Base-by-base conservation (phyloP, 2,329 filamentous ascomycete species). In the Phialocephala sp. region DNA sequence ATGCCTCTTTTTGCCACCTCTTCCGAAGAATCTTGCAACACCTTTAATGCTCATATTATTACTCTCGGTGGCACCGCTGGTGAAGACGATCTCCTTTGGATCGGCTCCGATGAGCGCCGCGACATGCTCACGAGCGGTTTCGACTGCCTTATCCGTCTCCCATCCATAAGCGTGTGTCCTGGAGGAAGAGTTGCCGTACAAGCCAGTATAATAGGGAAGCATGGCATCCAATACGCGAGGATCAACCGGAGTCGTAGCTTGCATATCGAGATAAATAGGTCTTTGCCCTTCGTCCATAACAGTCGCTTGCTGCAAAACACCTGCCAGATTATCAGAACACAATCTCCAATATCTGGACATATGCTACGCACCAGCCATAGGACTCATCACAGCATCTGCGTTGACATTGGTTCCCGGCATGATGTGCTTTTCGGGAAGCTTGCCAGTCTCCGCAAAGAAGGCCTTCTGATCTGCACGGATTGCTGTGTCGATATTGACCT, bases 11-110 rank as follows among this genome's bases (percentile, higher is more conserved):
- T 97, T 97, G 74, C 93, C 94, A 2, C 88, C 89, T 65, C 92
- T 88, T 71, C 93, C 93, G 77, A 97, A 97, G 81, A 99, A 99
- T 69, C 94, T 87, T 22, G 95, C 94, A 9, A 99, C 94, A 69
- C 95, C 95, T 82, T 99, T 99, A 82, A 99, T 93, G 79, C 93
- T 97, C 95, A 99, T 99, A 76, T 99, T 99, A 81, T 99, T 99
- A 77, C 93, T 97, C 82, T 99, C 95, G 0, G 95, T 99, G 18
- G 95, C 95, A 63, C 95, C 95, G 74, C 94, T 97, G 8, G 95
- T 99, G 81, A 99, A 98, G 74, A 99, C 96, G 71, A 99, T 98
- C 78, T 99, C 95, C 80, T 99, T 99, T 6, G 95, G 84, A 77
- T 99, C 93, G 35, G 95, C 95, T 32, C 94, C 94, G 71, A 99